These are phyloP conservation scores for Tetracladium setigerum DNA, from an alignment of 495 filamentous ascomycete genomes.

Conservation along the genomic window DNA sequence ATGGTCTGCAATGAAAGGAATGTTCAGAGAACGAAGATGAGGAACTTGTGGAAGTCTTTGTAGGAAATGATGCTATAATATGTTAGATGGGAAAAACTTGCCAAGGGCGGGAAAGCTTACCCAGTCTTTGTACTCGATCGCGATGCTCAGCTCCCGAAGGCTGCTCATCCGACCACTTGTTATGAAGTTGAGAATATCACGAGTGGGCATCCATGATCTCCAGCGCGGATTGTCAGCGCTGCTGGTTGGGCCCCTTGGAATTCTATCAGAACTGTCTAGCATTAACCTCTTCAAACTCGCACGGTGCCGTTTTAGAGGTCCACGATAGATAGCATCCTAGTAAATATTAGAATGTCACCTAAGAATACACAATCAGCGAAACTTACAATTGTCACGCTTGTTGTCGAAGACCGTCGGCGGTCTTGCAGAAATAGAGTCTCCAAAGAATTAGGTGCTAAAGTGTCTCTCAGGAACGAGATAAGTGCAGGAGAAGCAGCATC, in stretches of 20 bases:
- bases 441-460: constrained; percentile 75
- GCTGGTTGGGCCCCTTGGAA: constrained; percentile 23
- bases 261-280: constrained; percentile 61
- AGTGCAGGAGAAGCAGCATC: constrained; percentile 70
- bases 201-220: constrained; percentile 70
- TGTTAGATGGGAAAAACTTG: constrained; percentile 20
- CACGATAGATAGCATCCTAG: constrained; percentile 62
- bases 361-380: neutral
- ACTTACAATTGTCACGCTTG: constrained; percentile 48
- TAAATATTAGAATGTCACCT: neutral
- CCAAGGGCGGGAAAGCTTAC: constrained; percentile 41
- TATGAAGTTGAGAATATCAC: constrained; percentile 68
- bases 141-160: constrained; percentile 68
- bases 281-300: constrained; percentile 69
- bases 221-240: constrained; percentile 39
- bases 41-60: constrained; percentile 71
- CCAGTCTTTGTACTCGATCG: constrained; percentile 80
- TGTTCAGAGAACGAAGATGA: constrained; percentile 69
- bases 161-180: constrained; percentile 76
- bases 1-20: constrained; percentile 64
- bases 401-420: constrained; percentile 40
- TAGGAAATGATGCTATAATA: constrained; percentile 81
- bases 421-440: constrained; percentile 85
- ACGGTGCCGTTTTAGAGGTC: constrained; percentile 64
- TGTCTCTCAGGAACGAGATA: constrained; percentile 78